Evolutionary conservation across 1,284 basidiomycete genomes (phyloP).

Genomic region (Sanghuangporus sanghuang): DNA sequence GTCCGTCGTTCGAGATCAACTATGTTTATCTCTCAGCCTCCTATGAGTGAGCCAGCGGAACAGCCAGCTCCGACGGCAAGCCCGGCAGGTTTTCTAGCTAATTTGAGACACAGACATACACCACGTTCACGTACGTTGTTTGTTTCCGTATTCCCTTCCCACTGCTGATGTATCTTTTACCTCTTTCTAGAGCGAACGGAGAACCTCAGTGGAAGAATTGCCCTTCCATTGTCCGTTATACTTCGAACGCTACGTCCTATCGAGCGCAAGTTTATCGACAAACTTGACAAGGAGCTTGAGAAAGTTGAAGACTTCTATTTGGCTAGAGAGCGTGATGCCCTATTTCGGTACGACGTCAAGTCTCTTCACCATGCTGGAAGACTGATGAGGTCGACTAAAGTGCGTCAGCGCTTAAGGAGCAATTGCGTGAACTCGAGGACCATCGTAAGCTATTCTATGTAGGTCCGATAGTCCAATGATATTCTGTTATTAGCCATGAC

Average conservation of each 20-base stretch:
- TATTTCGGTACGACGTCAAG: conserved; percentile 33
- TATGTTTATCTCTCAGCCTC: not conserved
- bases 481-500: not conserved
- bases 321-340: conserved; percentile 66
- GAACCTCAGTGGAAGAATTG: not conserved
- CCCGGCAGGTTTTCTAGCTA: conserved; percentile 8
- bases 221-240: conserved; percentile 5
- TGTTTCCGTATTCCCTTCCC: not conserved
- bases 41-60: not conserved
- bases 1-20: conserved; percentile 1
- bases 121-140: conserved; percentile 2
- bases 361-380: not conserved
- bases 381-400: not conserved
- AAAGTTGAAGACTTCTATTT: conserved; percentile 84
- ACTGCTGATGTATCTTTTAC: not conserved
- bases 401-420: conserved; percentile 47
- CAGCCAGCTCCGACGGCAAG: not conserved
- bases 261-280: conserved; percentile 66
- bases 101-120: conserved; percentile 9
- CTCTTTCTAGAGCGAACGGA: not conserved
- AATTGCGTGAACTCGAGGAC: conserved; percentile 69
- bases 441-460: conserved; percentile 35
- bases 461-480: not conserved
- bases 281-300: conserved; percentile 69
- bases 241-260: conserved; percentile 8